Percentiles rank a stretch among this genome's conserved stretches.
Evolutionary conservation across 306 rosid genomes (phyloP).

Genomic region (Vicia villosa): DNA sequence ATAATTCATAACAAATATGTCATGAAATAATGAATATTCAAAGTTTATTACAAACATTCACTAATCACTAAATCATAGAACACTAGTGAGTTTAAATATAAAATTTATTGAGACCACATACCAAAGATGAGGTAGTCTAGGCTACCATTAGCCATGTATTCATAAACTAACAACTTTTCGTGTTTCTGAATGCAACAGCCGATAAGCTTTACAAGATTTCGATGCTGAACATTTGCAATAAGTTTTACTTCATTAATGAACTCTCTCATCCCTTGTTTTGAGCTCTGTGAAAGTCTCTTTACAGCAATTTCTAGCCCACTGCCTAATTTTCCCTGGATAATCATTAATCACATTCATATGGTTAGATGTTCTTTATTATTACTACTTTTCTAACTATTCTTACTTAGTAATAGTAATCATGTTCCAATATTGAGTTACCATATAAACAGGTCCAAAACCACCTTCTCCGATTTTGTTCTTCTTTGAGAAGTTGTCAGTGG

Average conservation of each 20-base stretch:
- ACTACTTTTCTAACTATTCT: background rate
- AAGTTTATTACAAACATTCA: background rate
- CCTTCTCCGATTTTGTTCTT: constrained; percentile 53
- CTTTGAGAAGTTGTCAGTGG: constrained; percentile 39
- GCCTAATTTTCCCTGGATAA: constrained; percentile 37
- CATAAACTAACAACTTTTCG: constrained; percentile 39
- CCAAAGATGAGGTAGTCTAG: constrained; percentile 39
- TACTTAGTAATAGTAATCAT: background rate
- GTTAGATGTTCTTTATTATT: background rate
- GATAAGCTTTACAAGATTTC: constrained; percentile 55
- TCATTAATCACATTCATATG: constrained; percentile 8
- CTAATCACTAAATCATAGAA: background rate
- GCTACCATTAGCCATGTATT: constrained; percentile 33
- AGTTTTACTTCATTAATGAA: constrained; percentile 47
- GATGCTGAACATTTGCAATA: constrained; percentile 48
- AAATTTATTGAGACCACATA: constrained; percentile 3
- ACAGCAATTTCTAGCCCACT: constrained; percentile 49
- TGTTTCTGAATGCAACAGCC: constrained; percentile 47
- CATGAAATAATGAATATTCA: background rate
- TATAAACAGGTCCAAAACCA: constrained; percentile 55
- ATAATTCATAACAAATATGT: background rate
- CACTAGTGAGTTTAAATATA: background rate
- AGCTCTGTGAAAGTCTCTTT: constrained; percentile 44
- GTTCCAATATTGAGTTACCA: constrained; percentile 14
- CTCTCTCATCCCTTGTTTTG: constrained; percentile 43